phyloP scores from a whole-genome alignment of 2,329 filamentous ascomycete genomes.

The Fusarium sp. region DNA sequence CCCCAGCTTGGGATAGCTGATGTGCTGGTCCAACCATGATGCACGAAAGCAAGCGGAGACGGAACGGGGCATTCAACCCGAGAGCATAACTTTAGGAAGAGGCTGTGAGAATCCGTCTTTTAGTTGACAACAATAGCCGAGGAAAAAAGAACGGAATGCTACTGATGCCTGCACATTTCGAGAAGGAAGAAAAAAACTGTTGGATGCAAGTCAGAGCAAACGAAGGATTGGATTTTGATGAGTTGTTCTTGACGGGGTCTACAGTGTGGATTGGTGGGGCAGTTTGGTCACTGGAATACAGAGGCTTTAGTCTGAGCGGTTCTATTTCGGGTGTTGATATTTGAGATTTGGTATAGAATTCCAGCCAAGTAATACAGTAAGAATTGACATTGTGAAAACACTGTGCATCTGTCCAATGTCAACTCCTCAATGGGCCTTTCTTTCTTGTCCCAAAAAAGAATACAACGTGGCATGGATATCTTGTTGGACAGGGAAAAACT shows the following conservation, averaged over 20 bases:
- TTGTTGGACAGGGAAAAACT: neutral
- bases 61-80: neutral
- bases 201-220: neutral
- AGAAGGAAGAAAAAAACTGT: neutral
- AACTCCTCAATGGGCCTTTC: neutral
- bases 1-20: neutral
- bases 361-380: conserved; percentile 1
- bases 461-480: neutral
- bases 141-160: neutral
- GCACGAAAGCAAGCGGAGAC: neutral
- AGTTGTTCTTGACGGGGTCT: neutral
- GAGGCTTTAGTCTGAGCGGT: neutral
- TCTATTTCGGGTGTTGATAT: conserved; percentile 3
- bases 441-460: neutral
- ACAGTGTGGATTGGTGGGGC: conserved; percentile 4
- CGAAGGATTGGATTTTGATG: neutral
- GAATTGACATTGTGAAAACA: neutral
- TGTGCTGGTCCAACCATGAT: conserved; percentile 3
- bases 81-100: conserved; percentile 2
- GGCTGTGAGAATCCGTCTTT: conserved; percentile 1
- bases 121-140: neutral
- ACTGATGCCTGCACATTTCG: neutral
- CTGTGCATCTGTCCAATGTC: neutral
- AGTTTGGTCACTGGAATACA: neutral
- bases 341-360: neutral